These are phyloP conservation scores for Eutrema yunnanense DNA, from an alignment of 345 rosid species.

Conservation along the genomic window DNA sequence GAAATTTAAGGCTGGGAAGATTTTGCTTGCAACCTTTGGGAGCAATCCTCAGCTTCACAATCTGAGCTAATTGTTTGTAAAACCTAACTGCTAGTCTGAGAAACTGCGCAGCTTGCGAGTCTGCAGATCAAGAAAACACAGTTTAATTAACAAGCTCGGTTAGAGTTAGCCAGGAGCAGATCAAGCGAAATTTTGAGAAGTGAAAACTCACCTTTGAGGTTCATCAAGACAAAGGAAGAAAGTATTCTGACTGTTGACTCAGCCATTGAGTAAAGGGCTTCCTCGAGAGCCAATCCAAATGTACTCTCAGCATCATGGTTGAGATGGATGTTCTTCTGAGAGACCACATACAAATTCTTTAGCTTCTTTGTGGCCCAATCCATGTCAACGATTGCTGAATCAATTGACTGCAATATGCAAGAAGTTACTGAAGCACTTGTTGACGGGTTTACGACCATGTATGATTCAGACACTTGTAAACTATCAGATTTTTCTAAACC, in stretches of 20 bases:
- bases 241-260: constrained; percentile 53
- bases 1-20: constrained; percentile 57
- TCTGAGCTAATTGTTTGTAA: constrained; percentile 76
- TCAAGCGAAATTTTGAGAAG: not conserved
- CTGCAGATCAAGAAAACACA: constrained; percentile 37
- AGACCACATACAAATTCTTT: constrained; percentile 35
- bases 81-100: constrained; percentile 51
- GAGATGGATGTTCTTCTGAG: constrained; percentile 33
- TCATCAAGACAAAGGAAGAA: constrained; percentile 67
- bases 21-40: constrained; percentile 71
- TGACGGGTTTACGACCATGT: constrained; percentile 46
- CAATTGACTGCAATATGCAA: constrained; percentile 51
- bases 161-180: not conserved
- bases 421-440: constrained; percentile 42
- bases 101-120: constrained; percentile 58
- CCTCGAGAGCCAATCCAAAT: constrained; percentile 41
- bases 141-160: constrained; percentile 14
- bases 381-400: constrained; percentile 45
- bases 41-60: constrained; percentile 66
- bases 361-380: constrained; percentile 65
- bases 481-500: constrained; percentile 30
- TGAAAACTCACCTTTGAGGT: constrained; percentile 51
- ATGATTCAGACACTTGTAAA: constrained; percentile 35
- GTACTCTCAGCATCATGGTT: constrained; percentile 32
- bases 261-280: constrained; percentile 50